Evolutionary conservation across 805 yeast species (phyloP), one percentile per base, ranked within the genome.

Genomic region (Ogataea trehalophila): DNA sequence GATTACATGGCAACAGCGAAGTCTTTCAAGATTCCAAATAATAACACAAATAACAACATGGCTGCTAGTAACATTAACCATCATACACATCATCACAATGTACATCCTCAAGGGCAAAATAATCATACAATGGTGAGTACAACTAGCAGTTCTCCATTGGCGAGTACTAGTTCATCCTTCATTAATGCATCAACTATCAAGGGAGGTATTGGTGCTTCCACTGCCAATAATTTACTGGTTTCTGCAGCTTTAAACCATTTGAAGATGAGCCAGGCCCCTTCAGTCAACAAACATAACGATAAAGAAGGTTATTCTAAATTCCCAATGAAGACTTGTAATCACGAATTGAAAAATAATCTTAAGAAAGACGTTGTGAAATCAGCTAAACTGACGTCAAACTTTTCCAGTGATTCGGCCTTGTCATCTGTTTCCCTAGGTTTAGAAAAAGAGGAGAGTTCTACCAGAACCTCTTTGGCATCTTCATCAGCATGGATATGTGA

Each of bases 1-100:
- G 65, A 60, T 34, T 56, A 57, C 37, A 52, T 60, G 60, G 34
- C 39, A 4, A 42, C 41, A 22, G 48, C 48, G 7, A 33, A 37
- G 2, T 46, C 45, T 9, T 33, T 20, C 38, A 37, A 41, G 33
- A 39, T 39, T 26, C 41, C 41, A 14, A 37, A 37, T 13, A 33
- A n/a, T 39, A 33, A 17, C 5, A 39, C n/a, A 31, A 23, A 16
- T 26, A 23, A 15, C 33, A 8, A n/a, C 7, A 23, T 22, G 5
- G 29, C n/a, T 37, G 16, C 20, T 20, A 16, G 29, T 15, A 20
- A 41, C 16, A 18, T 13, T n/a, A 16, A 39, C 33, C 17, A 38
- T 33, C 15, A 37, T 20, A 17, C 35, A 43, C 41, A 37, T 20
- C 14, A 17, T 26, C n/a, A 37, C 18, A 18, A 26, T 26, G 7